Conservation (phyloP, 139 green algal species). For the Trebouxia sp. region DNA sequence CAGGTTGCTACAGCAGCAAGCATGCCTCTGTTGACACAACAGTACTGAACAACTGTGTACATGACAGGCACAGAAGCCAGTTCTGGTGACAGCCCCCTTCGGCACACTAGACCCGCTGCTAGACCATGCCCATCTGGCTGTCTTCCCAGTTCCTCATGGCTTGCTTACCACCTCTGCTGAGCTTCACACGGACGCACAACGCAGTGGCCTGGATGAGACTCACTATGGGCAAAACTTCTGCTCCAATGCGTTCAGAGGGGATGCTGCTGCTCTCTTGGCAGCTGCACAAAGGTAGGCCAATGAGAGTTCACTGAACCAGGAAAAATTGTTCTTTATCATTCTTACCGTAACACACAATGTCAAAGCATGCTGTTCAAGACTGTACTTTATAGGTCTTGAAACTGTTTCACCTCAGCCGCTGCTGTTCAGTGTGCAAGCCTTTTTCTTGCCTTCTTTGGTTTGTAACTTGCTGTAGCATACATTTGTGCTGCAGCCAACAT, state of each 20-base stretch:
- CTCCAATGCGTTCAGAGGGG: not conserved
- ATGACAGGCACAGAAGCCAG: slow-evolving; percentile 16
- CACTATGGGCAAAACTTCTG: slow-evolving; percentile 21
- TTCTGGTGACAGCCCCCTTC: slow-evolving; percentile 7
- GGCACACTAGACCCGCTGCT: slow-evolving; percentile 9
- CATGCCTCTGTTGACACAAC: not conserved
- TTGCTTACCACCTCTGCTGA: not conserved
- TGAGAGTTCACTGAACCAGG: too few species aligned
- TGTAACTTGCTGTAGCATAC: too few species aligned
- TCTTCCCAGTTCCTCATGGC: slow-evolving; percentile 3
- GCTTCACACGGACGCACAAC: slow-evolving; percentile 3
- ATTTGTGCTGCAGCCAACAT: too few species aligned
- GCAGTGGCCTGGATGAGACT: not conserved
- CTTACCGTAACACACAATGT: too few species aligned
- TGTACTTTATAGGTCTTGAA: too few species aligned
- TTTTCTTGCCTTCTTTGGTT: too few species aligned
- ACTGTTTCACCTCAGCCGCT: too few species aligned
- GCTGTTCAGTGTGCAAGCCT: too few species aligned
- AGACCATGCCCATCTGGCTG: not conserved
- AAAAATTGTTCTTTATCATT: too few species aligned
- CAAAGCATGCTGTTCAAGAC: too few species aligned
- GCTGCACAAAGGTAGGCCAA: not conserved
- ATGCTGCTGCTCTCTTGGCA: slow-evolving; percentile 7
- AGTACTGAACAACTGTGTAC: not conserved
- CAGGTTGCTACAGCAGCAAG: too few species aligned